Percentiles rank a stretch among this genome's conserved stretches.
phyloP scores from a whole-genome alignment of 2,329 filamentous ascomycete genomes.

The Neonectria hederae region DNA sequence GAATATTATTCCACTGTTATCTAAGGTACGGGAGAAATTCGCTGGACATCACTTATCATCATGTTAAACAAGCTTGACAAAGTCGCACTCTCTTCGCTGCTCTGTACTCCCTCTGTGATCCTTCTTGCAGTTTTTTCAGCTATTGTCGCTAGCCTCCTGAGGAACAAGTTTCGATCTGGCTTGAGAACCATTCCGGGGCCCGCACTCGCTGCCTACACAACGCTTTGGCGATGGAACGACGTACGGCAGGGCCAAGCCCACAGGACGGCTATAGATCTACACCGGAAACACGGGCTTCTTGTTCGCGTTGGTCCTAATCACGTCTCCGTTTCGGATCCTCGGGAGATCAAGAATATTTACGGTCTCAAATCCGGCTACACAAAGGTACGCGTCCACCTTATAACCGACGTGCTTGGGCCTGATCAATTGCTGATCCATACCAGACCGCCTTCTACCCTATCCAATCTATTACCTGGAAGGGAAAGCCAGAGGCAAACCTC shows the following conservation, averaged over 20 bases:
- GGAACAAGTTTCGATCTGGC: constrained; percentile 11
- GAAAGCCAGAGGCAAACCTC: constrained; percentile 14
- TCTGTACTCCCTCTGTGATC: not conserved
- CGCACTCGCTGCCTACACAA: constrained; percentile 7
- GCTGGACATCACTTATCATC: not conserved
- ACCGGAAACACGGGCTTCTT: constrained; percentile 4
- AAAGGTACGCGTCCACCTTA: constrained; percentile 1
- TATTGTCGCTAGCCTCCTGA: not conserved
- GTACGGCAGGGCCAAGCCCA: constrained; percentile 18
- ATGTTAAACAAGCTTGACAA: not conserved
- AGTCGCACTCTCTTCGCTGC: not conserved
- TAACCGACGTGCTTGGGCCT: not conserved
- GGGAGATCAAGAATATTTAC: constrained; percentile 27
- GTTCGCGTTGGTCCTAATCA: constrained; percentile 24
- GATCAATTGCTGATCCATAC: not conserved
- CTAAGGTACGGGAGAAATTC: not conserved
- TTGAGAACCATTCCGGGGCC: constrained; percentile 7
- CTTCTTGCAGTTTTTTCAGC: not conserved
- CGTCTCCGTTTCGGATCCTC: constrained; percentile 23
- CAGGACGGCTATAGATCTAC: constrained; percentile 12
- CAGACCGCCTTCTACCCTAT: constrained; percentile 21
- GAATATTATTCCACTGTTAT: not conserved
- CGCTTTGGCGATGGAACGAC: constrained; percentile 15
- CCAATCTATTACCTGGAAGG: constrained; percentile 16
- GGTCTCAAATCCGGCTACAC: constrained; percentile 27